Percentiles rank a stretch among this genome's conserved stretches.
Conservation (phyloP, 805 yeast species). For the Lachancea quebecensis region DNA sequence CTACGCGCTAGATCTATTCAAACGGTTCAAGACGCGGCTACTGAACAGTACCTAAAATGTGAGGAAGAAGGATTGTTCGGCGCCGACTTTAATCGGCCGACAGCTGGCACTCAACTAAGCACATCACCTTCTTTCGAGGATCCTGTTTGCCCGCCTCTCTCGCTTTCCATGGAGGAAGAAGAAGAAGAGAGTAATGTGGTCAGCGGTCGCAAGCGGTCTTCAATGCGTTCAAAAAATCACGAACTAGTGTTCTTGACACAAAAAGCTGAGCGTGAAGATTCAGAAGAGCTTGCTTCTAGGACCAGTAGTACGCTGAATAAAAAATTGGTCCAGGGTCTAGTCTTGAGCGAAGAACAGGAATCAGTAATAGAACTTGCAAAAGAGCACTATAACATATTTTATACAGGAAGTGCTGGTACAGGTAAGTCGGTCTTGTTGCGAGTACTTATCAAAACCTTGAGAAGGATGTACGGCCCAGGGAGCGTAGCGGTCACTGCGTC, state of each 20-base stretch:
- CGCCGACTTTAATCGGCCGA: too few species aligned
- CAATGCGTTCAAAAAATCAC: constrained; percentile 14
- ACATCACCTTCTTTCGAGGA: constrained; percentile 5
- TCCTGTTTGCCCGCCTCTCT: background rate
- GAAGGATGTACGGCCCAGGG: constrained; percentile 34
- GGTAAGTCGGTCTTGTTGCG: constrained; percentile 88
- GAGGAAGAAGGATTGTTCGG: background rate
- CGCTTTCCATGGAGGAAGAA: constrained; percentile 1
- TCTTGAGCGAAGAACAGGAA: constrained; percentile 55
- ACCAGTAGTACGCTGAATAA: constrained; percentile 1
- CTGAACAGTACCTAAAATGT: background rate
- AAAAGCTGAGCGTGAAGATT: constrained; percentile 13
- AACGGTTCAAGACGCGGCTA: background rate
- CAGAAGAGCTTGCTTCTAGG: constrained; percentile 3
- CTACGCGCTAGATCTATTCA: too few species aligned
- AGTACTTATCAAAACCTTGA: constrained; percentile 50
- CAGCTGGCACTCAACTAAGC: background rate
- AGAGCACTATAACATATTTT: constrained; percentile 65
- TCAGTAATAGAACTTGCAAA: constrained; percentile 58
- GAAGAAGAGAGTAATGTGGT: background rate
- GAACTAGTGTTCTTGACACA: constrained; percentile 30
- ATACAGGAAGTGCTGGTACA: constrained; percentile 98
- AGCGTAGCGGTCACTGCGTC: constrained; percentile 75
- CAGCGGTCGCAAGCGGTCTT: background rate
- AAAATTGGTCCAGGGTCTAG: constrained; percentile 12